phyloP scores from a whole-genome alignment of 1,284 basidiomycete genomes.

The Leccinum angustisporum region DNA sequence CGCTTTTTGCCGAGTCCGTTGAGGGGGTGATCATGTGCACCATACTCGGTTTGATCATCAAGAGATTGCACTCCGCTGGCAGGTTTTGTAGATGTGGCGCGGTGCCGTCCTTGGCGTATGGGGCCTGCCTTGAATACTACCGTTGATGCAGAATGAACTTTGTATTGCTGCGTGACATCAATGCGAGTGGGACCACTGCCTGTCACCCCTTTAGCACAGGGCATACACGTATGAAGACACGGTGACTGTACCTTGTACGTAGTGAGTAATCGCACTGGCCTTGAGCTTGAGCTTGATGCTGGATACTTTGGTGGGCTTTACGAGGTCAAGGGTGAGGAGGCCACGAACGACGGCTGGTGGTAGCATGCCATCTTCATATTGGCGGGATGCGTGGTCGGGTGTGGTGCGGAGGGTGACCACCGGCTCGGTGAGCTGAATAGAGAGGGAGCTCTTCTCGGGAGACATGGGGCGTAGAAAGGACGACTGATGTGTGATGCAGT shows the following conservation, averaged over 20 bases:
- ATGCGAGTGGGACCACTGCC: conserved; percentile 79
- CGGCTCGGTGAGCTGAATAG: conserved; percentile 78
- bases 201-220: conserved; percentile 29
- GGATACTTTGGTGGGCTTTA: conserved; percentile 84
- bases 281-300: conserved; percentile 81
- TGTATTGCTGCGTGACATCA: conserved; percentile 81
- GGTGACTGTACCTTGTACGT: conserved; percentile 78
- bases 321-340: conserved; percentile 78
- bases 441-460: conserved; percentile 41
- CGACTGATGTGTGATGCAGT: background rate
- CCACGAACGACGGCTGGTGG: conserved; percentile 84
- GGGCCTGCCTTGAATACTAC: conserved; percentile 70
- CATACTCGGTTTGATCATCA: conserved; percentile 1
- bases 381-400: conserved; percentile 43
- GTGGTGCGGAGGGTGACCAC: conserved; percentile 69
- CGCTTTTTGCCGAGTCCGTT: background rate
- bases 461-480: conserved; percentile 8
- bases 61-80: conserved; percentile 10
- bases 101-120: conserved; percentile 1
- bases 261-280: conserved; percentile 64
- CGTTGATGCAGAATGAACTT: conserved; percentile 70
- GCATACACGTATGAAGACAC: background rate
- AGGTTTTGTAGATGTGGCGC: conserved; percentile 9
- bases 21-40: background rate
- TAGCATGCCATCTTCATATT: conserved; percentile 44